Evolutionary conservation across 2,329 filamentous ascomycete genomes (phyloP), one percentile per base, ranked within the genome.

Genomic region (Colletotrichum sp.): DNA sequence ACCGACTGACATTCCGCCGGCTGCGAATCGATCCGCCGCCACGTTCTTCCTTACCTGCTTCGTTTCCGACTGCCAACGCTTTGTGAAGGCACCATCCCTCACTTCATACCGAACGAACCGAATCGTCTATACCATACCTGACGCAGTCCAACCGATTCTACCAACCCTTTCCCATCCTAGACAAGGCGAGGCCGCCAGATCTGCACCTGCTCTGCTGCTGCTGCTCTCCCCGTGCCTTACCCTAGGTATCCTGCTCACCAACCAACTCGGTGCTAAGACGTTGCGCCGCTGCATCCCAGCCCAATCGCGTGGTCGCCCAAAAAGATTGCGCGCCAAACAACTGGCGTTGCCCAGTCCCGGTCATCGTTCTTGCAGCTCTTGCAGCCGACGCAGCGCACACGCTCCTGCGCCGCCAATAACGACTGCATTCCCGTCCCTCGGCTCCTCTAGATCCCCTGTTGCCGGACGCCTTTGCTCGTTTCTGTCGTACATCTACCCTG

Each of bases 361-460:
- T 30, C 36, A 13, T 52, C 44, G 44, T 52, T 52, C 44, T 52
- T 52, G 44, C 44, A 52, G 44, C n/a, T 52, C 44, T 52, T 52
- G 44, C 44, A 52, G 44, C 44, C 72, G 52, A 69, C 70, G 63
- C 75, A 71, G 72, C 62, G 72, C 48, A 68, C 65, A 68, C 32
- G 18, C 75, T 18, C 16, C 64, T 77, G 66, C 62, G 52, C 44
- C 44, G 44, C 77, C 75, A 78, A 78, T 71, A 77, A 64, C 77
- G 66, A 77, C 22, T 71, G 63, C 67, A 71, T 77, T 73, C 69
- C 44, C 72, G 55, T 70, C 71, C 60, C 64, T 44, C 66, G 69
- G 22, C 64, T 48, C 65, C 57, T 60, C 59, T 32, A 70, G 59
- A 69, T 28, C 72, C 71, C 77, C 68, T 70, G 75, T 75, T 72